A percentile compares a stretch with the other conserved stretches of the same genome.
Conservation (phyloP, 257 asterid genomes). For the Salvia hispanica region DNA sequence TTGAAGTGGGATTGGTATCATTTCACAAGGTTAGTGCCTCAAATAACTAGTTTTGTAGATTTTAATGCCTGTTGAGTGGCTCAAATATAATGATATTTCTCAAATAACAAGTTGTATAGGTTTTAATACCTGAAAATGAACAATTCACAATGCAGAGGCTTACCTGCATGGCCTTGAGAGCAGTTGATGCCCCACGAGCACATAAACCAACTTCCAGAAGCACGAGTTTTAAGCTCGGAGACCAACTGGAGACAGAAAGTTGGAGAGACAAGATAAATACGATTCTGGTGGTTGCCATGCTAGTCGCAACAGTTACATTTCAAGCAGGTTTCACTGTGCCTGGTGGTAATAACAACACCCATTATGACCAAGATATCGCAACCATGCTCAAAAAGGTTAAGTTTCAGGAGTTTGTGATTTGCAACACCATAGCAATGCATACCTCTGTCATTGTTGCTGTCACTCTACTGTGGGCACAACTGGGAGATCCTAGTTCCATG, state of each 20-base stretch:
- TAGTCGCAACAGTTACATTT: slow-evolving; percentile 56
- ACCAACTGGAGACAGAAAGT: slow-evolving; percentile 40
- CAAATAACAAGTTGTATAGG: too few relatives aligned
- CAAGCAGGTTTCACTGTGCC: slow-evolving; percentile 55
- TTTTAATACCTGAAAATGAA: background rate
- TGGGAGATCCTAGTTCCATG: slow-evolving; percentile 45
- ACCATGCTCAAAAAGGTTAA: slow-evolving; percentile 42
- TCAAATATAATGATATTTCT: slow-evolving; percentile 3
- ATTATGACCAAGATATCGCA: slow-evolving; percentile 49
- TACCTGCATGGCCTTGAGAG: slow-evolving; percentile 47
- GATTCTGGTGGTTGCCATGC: slow-evolving; percentile 51
- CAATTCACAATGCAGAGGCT: slow-evolving; percentile 38
- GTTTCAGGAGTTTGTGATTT: slow-evolving; percentile 50
- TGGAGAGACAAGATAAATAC: slow-evolving; percentile 53
- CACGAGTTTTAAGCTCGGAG: slow-evolving; percentile 27
- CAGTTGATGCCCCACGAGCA: slow-evolving; percentile 43
- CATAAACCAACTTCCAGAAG: slow-evolving; percentile 31
- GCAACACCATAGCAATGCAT: slow-evolving; percentile 53
- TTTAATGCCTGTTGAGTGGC: background rate
- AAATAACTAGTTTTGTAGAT: slow-evolving; percentile 6
- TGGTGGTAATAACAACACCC: slow-evolving; percentile 44
- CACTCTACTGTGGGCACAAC: slow-evolving; percentile 56
- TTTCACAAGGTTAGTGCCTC: slow-evolving; percentile 43
- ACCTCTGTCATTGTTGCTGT: slow-evolving; percentile 48
- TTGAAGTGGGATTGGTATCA: slow-evolving; percentile 38